A percentile compares a stretch with the other conserved stretches of the same genome.
Conservation (phyloP, 495 filamentous ascomycete species). For the Bacidia rubella region DNA sequence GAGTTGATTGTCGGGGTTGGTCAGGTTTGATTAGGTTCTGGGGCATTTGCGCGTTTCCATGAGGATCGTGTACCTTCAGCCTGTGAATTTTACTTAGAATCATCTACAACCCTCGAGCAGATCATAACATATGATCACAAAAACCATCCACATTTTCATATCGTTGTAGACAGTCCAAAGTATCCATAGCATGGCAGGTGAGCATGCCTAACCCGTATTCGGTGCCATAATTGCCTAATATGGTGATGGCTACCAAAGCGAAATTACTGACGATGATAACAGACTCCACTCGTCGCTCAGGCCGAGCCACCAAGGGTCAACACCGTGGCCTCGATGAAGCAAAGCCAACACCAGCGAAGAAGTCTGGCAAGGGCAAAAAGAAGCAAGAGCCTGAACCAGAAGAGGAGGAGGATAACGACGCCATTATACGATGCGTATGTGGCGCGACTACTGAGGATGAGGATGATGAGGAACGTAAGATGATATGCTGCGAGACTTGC, state of each 20-base stretch:
- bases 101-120: slow-evolving; percentile 13
- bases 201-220: slow-evolving; percentile 3
- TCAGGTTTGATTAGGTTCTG: slow-evolving; percentile 12
- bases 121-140: slow-evolving; percentile 1
- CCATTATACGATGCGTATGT: slow-evolving; percentile 85
- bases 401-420: slow-evolving; percentile 54
- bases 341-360: slow-evolving; percentile 41
- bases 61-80: slow-evolving; percentile 9
- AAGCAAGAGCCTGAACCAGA: slow-evolving; percentile 37
- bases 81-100: slow-evolving; percentile 12
- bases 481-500: slow-evolving; percentile 86
- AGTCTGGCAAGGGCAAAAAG: slow-evolving; percentile 45
- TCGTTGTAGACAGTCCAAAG: slow-evolving; percentile 12
- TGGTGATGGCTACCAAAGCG: background rate
- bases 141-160: background rate
- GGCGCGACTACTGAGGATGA: slow-evolving; percentile 68
- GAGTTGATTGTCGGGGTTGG: slow-evolving; percentile 6
- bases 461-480: slow-evolving; percentile 63
- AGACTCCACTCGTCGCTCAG: slow-evolving; percentile 54
- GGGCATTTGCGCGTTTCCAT: slow-evolving; percentile 10
- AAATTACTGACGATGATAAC: background rate
- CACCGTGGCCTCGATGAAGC: slow-evolving; percentile 73
- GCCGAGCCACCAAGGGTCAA: slow-evolving; percentile 88
- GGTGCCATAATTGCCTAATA: background rate
- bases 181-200: slow-evolving; percentile 13